Conservation (phyloP, 1,139 yeast genomes). For the Saccharomyces hybrid region DNA sequence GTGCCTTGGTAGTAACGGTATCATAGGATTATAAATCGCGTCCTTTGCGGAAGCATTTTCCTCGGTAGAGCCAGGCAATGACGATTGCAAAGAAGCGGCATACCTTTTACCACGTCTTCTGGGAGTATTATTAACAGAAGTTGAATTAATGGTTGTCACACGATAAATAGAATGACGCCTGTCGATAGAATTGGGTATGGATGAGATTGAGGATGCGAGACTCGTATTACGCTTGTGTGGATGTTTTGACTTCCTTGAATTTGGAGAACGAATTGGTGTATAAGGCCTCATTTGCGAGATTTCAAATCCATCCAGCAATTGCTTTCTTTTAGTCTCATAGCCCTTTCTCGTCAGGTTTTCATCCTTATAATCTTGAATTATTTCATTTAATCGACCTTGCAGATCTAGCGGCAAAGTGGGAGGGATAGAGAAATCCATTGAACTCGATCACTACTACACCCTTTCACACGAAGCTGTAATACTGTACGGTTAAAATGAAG, state of each 20-base stretch:
- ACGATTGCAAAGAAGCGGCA: constrained; percentile 19
- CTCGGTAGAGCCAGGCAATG: constrained; percentile 5
- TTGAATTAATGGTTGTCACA: constrained; percentile 26
- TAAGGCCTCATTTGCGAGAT: not conserved
- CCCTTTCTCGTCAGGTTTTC: constrained; percentile 68
- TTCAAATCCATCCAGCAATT: constrained; percentile 33
- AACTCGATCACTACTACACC: not conserved
- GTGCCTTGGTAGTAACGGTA: constrained; percentile 55
- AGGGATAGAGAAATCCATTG: constrained; percentile 30
- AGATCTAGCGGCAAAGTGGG: constrained; percentile 21
- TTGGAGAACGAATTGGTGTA: not conserved
- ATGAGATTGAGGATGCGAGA: constrained; percentile 8
- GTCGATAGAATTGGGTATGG: constrained; percentile 10
- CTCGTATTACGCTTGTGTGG: constrained; percentile 4
- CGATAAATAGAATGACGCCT: constrained; percentile 22
- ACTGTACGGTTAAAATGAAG: not conserved
- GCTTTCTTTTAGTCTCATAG: constrained; percentile 48
- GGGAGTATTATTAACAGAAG: constrained; percentile 14
- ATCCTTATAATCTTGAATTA: constrained; percentile 47
- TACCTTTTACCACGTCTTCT: constrained; percentile 9
- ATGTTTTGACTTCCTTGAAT: constrained; percentile 5
- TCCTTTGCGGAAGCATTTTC: constrained; percentile 5
- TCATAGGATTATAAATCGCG: constrained; percentile 34
- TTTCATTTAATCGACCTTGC: constrained; percentile 34
- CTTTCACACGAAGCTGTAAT: not conserved